Conservation (phyloP, 2,329 filamentous ascomycete genomes). For the Xylaria sp. region DNA sequence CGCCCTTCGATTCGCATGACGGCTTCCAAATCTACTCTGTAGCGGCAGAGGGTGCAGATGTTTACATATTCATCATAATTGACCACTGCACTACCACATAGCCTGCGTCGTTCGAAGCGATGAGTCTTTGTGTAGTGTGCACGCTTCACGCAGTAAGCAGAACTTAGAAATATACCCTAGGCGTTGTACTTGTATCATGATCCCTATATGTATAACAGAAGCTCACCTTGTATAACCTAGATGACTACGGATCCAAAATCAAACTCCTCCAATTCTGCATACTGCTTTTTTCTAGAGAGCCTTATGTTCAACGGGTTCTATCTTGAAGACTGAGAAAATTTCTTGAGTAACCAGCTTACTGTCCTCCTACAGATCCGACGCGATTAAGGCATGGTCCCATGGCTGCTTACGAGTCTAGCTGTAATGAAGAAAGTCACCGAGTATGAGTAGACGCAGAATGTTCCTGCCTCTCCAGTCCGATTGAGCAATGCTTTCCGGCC, state of each 20-base stretch:
- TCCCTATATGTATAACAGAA: conserved; percentile 22
- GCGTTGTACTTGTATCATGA: conserved; percentile 2
- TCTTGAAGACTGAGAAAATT: neutral
- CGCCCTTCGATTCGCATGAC: neutral
- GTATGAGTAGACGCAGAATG: no score
- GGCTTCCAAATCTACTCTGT: neutral
- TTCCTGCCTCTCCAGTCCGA: neutral
- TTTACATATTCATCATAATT: neutral
- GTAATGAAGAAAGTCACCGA: no score
- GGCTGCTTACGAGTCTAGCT: no score
- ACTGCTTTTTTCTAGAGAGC: neutral
- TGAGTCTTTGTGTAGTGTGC: neutral
- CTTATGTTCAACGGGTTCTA: neutral
- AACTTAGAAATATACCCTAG: conserved; percentile 3
- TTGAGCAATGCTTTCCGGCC: neutral
- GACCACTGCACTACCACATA: neutral
- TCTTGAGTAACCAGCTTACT: no score
- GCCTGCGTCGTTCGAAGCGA: neutral
- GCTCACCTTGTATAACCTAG: conserved; percentile 12
- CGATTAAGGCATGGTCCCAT: no score
- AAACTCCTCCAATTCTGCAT: neutral
- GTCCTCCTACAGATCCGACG: no score
- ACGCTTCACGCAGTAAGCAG: neutral
- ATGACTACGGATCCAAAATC: neutral
- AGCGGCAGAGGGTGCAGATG: neutral